Conservation (phyloP, 768 basidiomycete species). For the Cyathus striatus region DNA sequence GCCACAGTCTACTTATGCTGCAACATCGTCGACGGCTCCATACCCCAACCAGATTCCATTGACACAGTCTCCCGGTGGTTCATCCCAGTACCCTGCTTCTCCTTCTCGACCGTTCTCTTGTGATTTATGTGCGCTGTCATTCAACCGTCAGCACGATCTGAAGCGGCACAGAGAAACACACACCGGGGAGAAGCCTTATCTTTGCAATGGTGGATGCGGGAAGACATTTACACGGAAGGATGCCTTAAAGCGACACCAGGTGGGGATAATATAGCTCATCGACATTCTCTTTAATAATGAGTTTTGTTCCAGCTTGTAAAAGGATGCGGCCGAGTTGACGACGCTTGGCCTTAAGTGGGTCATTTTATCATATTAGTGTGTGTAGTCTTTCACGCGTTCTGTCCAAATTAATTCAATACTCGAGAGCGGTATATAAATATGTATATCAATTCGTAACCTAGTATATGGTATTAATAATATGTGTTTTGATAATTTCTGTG, state of each 20-base stretch:
- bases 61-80: constrained; percentile 26
- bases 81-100: constrained; percentile 52
- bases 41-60: constrained; percentile 30
- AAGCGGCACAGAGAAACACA: constrained; percentile 84
- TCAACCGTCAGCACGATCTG: constrained; percentile 82
- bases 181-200: constrained; percentile 79
- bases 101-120: constrained; percentile 61
- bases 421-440: background rate
- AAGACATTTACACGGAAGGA: constrained; percentile 88
- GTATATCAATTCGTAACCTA: background rate
- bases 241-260: constrained; percentile 84
- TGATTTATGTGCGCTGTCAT: constrained; percentile 73
- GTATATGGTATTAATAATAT: background rate
- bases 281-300: constrained; percentile 14
- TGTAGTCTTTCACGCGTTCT: too few relatives aligned
- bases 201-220: constrained; percentile 80
- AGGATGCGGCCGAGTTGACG: constrained; percentile 70
- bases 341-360: constrained; percentile 27
- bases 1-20: constrained; percentile 12
- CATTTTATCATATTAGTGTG: background rate
- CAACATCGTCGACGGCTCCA: constrained; percentile 14
- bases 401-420: too few relatives aligned
- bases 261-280: too few relatives aligned
- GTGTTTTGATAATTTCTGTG: too few relatives aligned
- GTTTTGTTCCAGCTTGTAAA: constrained; percentile 58